Conservation (phyloP, 441 rosid genomes). For the Corymbia citriodora region DNA sequence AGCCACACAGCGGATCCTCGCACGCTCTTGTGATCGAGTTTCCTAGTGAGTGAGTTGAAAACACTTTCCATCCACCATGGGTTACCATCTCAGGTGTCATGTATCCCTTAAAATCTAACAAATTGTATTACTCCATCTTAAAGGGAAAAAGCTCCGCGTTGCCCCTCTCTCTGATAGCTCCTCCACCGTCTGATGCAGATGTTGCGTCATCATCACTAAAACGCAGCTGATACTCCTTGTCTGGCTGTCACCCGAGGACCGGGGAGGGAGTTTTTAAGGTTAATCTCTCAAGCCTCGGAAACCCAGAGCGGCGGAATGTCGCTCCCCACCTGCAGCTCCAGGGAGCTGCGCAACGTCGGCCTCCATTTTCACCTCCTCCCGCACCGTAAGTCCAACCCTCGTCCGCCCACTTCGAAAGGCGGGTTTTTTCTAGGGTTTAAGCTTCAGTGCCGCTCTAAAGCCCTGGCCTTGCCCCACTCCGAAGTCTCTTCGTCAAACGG, state of each 20-base stretch:
- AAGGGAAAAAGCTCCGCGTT: not conserved
- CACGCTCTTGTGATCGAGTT: not conserved
- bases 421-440: conserved; percentile 37
- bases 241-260: no score
- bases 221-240: not conserved
- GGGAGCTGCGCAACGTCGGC: conserved; percentile 25
- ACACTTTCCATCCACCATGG: not conserved
- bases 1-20: accelerated
- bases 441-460: conserved; percentile 41
- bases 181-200: not conserved
- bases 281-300: not conserved
- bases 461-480: conserved; percentile 29
- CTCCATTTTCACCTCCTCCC: conserved; percentile 16
- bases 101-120: not conserved
- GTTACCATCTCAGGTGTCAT: not conserved
- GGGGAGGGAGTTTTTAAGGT: no score
- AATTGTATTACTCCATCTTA: not conserved
- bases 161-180: not conserved
- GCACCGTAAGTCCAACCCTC: conserved; percentile 30
- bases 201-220: not conserved
- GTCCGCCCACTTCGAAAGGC: conserved; percentile 10
- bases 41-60: not conserved
- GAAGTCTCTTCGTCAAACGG: conserved; percentile 25
- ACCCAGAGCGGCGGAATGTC: not conserved
- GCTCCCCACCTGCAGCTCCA: conserved; percentile 21